Evolutionary conservation across 306 rosid genomes (phyloP).

Genomic region (Lathyrus oleraceus): DNA sequence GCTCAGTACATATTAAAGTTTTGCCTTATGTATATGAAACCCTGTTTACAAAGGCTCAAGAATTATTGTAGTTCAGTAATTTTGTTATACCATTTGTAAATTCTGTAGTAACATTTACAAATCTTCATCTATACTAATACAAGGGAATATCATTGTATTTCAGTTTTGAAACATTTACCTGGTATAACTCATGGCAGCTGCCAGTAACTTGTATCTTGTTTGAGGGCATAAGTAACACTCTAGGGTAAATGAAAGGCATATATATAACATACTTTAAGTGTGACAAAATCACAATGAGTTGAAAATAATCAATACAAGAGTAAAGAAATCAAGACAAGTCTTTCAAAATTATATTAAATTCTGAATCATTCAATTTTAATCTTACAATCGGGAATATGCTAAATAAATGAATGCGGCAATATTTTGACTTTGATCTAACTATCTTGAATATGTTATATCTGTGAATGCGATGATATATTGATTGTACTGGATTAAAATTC

Average conservation of each 20-base stretch:
- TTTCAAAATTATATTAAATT: too few relatives aligned
- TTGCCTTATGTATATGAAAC: constrained; percentile 4
- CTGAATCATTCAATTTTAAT: too few relatives aligned
- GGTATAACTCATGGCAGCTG: background rate
- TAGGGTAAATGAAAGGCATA: background rate
- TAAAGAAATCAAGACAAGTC: too few relatives aligned
- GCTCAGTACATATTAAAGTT: constrained; percentile 11
- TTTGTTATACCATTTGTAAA: constrained; percentile 21
- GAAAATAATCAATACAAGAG: background rate
- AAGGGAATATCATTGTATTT: constrained; percentile 3
- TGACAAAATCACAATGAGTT: background rate
- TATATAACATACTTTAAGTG: background rate
- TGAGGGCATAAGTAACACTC: background rate
- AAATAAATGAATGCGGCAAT: too few relatives aligned
- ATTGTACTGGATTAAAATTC: too few relatives aligned
- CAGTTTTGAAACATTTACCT: background rate
- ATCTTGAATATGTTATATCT: too few relatives aligned
- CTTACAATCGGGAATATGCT: too few relatives aligned
- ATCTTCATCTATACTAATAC: background rate
- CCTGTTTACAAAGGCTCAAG: background rate
- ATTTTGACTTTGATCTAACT: too few relatives aligned
- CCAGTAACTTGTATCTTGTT: background rate
- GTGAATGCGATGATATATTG: too few relatives aligned
- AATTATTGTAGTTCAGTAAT: constrained; percentile 13
- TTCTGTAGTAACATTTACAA: constrained; percentile 4